Evolutionary conservation across 1,284 basidiomycete species (phyloP), one percentile per base, ranked within the genome.

Genomic region (Naganishia sp.): DNA sequence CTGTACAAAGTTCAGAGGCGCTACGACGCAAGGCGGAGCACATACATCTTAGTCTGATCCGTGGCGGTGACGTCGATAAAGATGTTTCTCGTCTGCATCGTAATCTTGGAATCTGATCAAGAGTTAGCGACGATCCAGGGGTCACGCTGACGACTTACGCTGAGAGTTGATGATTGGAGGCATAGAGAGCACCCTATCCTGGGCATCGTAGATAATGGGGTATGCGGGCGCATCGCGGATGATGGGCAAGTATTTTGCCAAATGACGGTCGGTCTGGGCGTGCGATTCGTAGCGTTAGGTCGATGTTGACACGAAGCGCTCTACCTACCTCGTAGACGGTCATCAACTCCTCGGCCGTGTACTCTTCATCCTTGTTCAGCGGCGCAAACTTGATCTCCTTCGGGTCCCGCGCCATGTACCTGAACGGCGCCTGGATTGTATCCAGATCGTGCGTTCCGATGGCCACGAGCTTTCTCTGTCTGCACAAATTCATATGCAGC

Each of bases 161-260:
- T 96, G 88, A 6, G 93, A 95, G 82, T 97, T 97, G 82, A 97
- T 96, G 79, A 99, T 97, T 2, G 96, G 96, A 33, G 96, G 96
- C 89, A 99, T 94, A 13, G 93, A 96, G 21, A 96, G 84, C 1
- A 99, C 95, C 42, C 83, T 86, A 75, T 92, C 88, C 66, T 90
- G 84, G 23, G 86, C 83, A 79, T 98, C 95, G 80, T 98, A 98
- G 77, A 99, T 96, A 81, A 99, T 90, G 25, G 96, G 96, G 80
- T 97, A 99, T 49, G 95, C 92, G 7, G 95, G 92, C 11, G 91
- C 92, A 76, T 97, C 92, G 31, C 88, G 87, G 77, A 99, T 94
- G 78, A 99, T 96, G 72, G 84, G 90, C 48, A 99, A 85, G 81
- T 92, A 99, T 77, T 86, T 87, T 52, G 87, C 84, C 53, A 99